Conservation (phyloP, 2,329 filamentous ascomycete genomes). For the Trichophyton equinum region DNA sequence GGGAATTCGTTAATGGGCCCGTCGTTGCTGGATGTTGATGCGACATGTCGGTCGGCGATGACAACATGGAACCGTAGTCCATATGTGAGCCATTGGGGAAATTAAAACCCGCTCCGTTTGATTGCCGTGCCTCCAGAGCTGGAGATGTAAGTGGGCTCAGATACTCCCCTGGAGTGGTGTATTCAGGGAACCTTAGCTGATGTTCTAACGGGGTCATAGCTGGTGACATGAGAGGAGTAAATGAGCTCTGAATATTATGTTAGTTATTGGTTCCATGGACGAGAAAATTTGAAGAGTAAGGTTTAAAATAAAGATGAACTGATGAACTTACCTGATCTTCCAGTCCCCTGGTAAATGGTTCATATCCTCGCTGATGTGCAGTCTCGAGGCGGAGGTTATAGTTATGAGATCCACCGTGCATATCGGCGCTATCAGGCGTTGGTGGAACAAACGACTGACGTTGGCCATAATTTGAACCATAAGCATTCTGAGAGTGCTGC, state of each 20-base stretch:
- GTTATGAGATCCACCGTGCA: conserved; percentile 33
- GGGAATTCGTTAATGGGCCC: conserved; percentile 23
- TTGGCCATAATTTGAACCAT: conserved; percentile 12
- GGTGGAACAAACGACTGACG: conserved; percentile 30
- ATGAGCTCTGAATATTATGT: conserved; percentile 28
- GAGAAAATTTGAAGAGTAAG: not conserved
- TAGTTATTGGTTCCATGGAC: not conserved
- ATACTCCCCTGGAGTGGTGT: conserved; percentile 37
- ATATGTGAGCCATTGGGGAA: conserved; percentile 26
- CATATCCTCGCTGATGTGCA: conserved; percentile 32
- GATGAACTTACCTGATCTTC: conserved; percentile 32
- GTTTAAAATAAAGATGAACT: not conserved
- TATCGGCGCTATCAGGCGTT: conserved; percentile 38
- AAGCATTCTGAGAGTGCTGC: conserved; percentile 14
- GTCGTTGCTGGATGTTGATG: conserved; percentile 22
- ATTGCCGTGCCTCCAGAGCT: conserved; percentile 36
- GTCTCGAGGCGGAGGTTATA: conserved; percentile 30
- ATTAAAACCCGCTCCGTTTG: conserved; percentile 25
- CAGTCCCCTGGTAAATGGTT: conserved; percentile 31
- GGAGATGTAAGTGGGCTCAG: conserved; percentile 40
- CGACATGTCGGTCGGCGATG: conserved; percentile 29
- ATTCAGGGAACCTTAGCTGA: conserved; percentile 36
- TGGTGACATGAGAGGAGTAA: conserved; percentile 39
- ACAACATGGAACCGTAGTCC: conserved; percentile 30
- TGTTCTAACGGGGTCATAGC: conserved; percentile 39